Evolutionary conservation across 1,284 basidiomycete species (phyloP).

Genomic region (Trichosporon asahii): DNA sequence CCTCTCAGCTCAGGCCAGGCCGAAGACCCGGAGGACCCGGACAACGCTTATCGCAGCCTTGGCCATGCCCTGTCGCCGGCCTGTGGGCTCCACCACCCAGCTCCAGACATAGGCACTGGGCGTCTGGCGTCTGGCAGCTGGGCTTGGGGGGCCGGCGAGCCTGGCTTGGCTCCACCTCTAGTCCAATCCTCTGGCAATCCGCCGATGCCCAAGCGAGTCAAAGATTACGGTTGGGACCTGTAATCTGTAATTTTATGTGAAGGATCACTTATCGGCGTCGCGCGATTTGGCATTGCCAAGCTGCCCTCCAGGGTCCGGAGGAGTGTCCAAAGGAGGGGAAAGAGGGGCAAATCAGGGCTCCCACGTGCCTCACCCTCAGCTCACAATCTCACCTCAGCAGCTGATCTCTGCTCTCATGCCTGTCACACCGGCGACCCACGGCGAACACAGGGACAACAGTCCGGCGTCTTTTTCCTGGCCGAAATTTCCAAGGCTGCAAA

Average conservation of each 20-base stretch:
- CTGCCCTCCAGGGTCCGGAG: neutral
- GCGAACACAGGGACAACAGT: neutral
- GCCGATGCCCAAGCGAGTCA: neutral
- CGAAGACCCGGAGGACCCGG: neutral
- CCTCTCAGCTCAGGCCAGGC: neutral
- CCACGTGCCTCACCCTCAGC: neutral
- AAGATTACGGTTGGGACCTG: neutral
- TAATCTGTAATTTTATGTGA: neutral
- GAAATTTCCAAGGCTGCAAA: neutral
- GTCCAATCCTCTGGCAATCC: neutral
- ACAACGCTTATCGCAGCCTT: neutral
- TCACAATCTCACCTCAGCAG: neutral
- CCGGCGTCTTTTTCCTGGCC: neutral
- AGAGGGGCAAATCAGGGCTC: neutral
- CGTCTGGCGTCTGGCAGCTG: neutral
- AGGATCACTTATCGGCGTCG: neutral
- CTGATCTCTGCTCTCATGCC: neutral
- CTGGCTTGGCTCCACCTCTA: neutral
- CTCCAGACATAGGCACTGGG: neutral
- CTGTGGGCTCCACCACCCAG: neutral
- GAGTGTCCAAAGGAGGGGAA: neutral
- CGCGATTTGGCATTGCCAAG: conserved; percentile 3
- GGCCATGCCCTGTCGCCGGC: neutral
- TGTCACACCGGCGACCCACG: neutral
- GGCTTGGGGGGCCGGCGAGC: neutral